Conservation (phyloP, 1,139 yeast genomes). For the Pichia sp. region DNA sequence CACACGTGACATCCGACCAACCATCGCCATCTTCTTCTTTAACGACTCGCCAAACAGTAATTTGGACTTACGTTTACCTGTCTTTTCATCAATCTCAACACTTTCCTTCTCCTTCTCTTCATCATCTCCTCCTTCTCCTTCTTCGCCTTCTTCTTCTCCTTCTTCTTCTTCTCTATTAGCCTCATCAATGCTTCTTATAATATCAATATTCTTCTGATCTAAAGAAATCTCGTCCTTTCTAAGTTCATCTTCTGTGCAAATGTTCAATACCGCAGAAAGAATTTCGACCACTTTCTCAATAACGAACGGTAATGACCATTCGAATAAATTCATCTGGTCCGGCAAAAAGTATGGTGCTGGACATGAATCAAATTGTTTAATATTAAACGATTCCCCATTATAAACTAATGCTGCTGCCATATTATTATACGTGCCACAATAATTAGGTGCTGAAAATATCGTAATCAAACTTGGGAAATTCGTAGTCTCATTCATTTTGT, state of each 20-base stretch:
- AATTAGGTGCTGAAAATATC: conserved; percentile 94
- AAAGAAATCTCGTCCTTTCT: conserved; percentile 2
- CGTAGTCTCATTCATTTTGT: conserved; percentile 68
- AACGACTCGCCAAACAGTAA: conserved; percentile 48
- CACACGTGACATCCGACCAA: conserved; percentile 92
- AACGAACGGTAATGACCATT: conserved; percentile 96
- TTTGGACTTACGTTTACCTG: background rate
- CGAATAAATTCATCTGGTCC: conserved; percentile 94
- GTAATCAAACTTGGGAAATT: conserved; percentile 91
- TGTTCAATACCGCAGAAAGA: conserved; percentile 82
- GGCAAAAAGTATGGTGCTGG: conserved; percentile 93
- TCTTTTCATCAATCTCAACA: no score
- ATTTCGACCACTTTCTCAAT: conserved; percentile 96
- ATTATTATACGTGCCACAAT: conserved; percentile 88
- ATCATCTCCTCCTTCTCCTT: background rate
- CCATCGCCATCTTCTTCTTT: conserved; percentile 83
- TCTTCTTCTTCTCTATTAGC: conserved; percentile 1
- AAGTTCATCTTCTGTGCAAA: conserved; percentile 94
- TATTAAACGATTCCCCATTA: conserved; percentile 88
- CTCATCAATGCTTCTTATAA: background rate
- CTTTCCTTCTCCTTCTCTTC: background rate
- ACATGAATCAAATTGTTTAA: conserved; percentile 83
- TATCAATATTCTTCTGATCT: conserved; percentile 3
- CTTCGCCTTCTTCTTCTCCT: conserved; percentile 1
- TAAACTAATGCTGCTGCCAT: conserved; percentile 86